Evolutionary conservation across 352 stramenopile species (phyloP), one percentile per base, ranked within the genome.

Genomic region (Blastocystis hominis): DNA sequence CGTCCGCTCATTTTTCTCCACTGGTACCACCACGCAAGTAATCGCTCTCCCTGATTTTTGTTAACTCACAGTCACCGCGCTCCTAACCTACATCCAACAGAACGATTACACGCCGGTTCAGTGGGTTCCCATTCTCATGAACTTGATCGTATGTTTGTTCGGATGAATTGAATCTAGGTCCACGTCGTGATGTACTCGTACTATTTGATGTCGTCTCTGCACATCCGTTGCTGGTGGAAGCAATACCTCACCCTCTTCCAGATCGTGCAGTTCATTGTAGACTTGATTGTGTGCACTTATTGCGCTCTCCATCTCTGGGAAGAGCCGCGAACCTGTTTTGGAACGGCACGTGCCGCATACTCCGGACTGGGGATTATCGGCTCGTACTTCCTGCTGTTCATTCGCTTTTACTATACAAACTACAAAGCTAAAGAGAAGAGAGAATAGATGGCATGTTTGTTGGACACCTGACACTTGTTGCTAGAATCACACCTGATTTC

Each of bases 1-100:
- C 68, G 88, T 15, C 34, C 54, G 6, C 46, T 86, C 53, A 89
- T 75, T 66, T 89, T 88, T 62, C 78, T 89, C 40, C 78, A 89
- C 70, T 70, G 81, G 81, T 81, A 89, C 44, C 81, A 81, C 69
- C 68, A 81, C 69, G 66, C 56, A 10, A 64, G 66, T 88, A 59
- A 54, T n/a, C 5, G 55, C 34, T 17, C 24, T 47, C 15, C 5
- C 15, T 64, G 40, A 50, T 20, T 30, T 30, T 30, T 30, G 24
- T 30, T 86, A 15, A 80, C 55, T 4, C 42, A 15, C 55, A 86
- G 75, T 87, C 62, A 87, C 77, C 50, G 77, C 77, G n/a, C 62
- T 87, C 15, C 38, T 87, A 7, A 87, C 77, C 24, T 87, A 87
- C 46, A 78, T 87, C 55, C 77, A 87, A 47, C 77, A 87, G 66